phyloP scores from a whole-genome alignment of 768 basidiomycete species.

The Amanita rubescens region DNA sequence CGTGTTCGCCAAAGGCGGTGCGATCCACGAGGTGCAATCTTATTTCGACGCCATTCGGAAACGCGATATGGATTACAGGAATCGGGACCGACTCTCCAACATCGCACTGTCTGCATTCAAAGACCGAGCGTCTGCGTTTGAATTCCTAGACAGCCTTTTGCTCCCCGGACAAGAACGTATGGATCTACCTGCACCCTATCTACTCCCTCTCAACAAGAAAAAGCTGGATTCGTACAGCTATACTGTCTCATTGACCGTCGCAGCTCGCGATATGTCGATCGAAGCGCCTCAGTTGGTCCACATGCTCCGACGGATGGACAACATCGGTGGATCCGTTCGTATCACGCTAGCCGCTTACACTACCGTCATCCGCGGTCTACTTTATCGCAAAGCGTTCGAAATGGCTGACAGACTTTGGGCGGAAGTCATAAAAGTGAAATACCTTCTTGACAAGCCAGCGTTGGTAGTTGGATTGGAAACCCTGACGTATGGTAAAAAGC shows the following conservation, averaged over 20 bases:
- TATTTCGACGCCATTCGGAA: conserved; percentile 32
- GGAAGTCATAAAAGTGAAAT: conserved; percentile 26
- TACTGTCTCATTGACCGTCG: conserved; percentile 39
- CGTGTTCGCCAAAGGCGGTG: conserved; percentile 37
- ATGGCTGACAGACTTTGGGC: conserved; percentile 39
- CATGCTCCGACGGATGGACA: conserved; percentile 21
- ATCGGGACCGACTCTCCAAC: conserved; percentile 27
- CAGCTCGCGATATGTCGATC: conserved; percentile 30
- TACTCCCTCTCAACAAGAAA: conserved; percentile 17
- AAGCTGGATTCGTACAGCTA: conserved; percentile 37
- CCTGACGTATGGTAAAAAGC: conserved; percentile 33
- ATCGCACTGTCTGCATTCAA: conserved; percentile 33
- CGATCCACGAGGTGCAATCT: conserved; percentile 30
- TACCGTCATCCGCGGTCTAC: conserved; percentile 44
- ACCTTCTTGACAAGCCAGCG: conserved; percentile 37
- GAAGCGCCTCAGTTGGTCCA: conserved; percentile 26
- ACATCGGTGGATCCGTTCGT: conserved; percentile 18
- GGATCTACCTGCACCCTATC: conserved; percentile 7
- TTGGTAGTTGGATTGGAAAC: conserved; percentile 46
- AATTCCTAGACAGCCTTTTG: conserved; percentile 27
- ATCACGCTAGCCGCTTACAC: conserved; percentile 45
- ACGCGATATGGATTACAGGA: too few species aligned
- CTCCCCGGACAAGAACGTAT: too few species aligned
- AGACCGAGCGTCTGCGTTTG: conserved; percentile 37
- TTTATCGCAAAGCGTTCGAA: conserved; percentile 32